These are phyloP conservation scores for Lippia alba DNA, from an alignment of 305 asterid species.

Conservation along the genomic window DNA sequence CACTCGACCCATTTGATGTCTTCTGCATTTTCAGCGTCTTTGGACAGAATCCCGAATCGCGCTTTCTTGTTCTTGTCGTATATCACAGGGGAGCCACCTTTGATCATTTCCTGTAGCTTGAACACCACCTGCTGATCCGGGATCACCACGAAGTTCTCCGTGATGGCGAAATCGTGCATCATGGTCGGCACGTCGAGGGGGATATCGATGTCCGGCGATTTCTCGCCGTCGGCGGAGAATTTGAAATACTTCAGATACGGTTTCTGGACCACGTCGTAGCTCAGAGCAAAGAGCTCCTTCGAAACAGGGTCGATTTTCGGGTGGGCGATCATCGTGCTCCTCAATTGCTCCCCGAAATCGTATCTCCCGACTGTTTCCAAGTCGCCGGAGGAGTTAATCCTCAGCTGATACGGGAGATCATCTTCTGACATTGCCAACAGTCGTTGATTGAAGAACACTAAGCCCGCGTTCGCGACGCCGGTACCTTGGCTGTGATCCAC, in stretches of 20 bases:
- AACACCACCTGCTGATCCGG: constrained; percentile 78
- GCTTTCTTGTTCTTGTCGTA: constrained; percentile 61
- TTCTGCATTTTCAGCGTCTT: constrained; percentile 38
- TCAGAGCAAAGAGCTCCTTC: constrained; percentile 56
- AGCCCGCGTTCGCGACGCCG: constrained; percentile 76
- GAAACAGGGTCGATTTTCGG: constrained; percentile 72
- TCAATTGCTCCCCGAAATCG: constrained; percentile 49
- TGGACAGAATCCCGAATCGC: constrained; percentile 55
- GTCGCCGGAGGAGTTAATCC: constrained; percentile 50
- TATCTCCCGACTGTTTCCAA: constrained; percentile 57
- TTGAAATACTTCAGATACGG: constrained; percentile 66
- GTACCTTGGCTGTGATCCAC: constrained; percentile 60
- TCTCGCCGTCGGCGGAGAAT: constrained; percentile 49
- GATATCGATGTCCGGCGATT: constrained; percentile 58
- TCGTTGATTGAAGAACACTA: constrained; percentile 53
- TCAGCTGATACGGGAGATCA: constrained; percentile 66
- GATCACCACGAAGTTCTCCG: constrained; percentile 58
- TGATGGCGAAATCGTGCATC: constrained; percentile 76
- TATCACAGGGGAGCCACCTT: constrained; percentile 68
- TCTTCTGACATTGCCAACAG: constrained; percentile 80
- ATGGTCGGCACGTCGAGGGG: constrained; percentile 58
- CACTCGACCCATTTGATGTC: constrained; percentile 60
- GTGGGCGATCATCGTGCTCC: constrained; percentile 68
- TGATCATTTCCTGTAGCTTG: constrained; percentile 68
- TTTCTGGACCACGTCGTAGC: constrained; percentile 61